These are phyloP conservation scores for Blastocystis sp. DNA, from an alignment of 352 stramenopile genomes.

Conservation along the genomic window DNA sequence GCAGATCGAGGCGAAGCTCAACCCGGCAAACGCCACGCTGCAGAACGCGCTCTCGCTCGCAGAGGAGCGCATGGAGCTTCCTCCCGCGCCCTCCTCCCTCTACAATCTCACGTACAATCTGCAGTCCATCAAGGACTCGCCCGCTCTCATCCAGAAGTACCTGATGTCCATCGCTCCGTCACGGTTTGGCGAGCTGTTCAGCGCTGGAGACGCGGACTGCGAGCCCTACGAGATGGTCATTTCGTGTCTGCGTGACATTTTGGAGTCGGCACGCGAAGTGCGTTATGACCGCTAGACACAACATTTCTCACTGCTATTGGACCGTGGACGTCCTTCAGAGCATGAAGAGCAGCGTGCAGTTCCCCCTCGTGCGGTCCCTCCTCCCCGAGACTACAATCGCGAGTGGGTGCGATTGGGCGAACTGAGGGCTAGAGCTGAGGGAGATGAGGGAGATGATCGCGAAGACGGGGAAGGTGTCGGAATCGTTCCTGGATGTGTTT, in stretches of 20 bases:
- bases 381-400: not conserved
- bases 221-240: slow-evolving; percentile 30
- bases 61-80: not conserved
- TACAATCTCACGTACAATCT: not conserved
- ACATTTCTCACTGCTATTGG: slow-evolving; percentile 46
- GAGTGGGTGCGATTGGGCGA: no score
- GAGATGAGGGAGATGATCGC: not conserved
- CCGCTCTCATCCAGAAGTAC: not conserved
- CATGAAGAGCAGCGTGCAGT: not conserved
- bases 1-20: not conserved
- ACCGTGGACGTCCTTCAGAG: not conserved
- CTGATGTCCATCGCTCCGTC: not conserved
- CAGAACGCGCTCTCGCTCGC: not conserved
- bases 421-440: not conserved
- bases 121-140: not conserved
- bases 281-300: not conserved
- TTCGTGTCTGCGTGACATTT: not conserved
- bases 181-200: not conserved
- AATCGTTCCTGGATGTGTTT: not conserved
- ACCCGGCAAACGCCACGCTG: not conserved
- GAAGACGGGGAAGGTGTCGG: slow-evolving; percentile 12
- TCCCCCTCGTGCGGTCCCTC: not conserved
- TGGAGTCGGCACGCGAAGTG: not conserved
- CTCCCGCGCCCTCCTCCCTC: not conserved
- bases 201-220: not conserved